phyloP scores from a whole-genome alignment of 2,329 filamentous ascomycete species.

The Colletotrichum navitas region DNA sequence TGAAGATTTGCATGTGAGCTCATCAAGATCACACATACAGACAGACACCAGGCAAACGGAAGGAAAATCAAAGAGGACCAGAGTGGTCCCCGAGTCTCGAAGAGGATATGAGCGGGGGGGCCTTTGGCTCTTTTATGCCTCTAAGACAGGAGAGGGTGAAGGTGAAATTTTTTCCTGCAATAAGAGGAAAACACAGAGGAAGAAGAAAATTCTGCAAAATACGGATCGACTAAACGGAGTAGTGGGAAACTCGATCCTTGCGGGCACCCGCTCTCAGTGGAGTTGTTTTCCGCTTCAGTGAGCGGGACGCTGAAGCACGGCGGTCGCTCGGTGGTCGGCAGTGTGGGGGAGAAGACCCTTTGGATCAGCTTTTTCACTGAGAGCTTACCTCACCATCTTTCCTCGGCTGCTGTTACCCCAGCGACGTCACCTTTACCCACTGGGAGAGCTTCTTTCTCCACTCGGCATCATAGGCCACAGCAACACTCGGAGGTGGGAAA shows the following conservation, averaged over 20 bases:
- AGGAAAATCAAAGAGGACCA: background rate
- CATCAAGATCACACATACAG: slow-evolving; percentile 39
- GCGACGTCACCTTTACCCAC: slow-evolving; percentile 43
- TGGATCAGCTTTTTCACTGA: background rate
- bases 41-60: slow-evolving; percentile 23
- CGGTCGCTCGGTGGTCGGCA: slow-evolving; percentile 24
- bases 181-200: background rate
- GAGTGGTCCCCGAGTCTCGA: background rate
- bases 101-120: background rate
- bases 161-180: slow-evolving; percentile 9
- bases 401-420: slow-evolving; percentile 41
- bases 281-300: slow-evolving; percentile 26
- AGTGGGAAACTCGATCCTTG: slow-evolving; percentile 38
- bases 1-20: slow-evolving; percentile 42
- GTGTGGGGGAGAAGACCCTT: slow-evolving; percentile 19
- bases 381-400: slow-evolving; percentile 31
- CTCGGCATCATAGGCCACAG: slow-evolving; percentile 33
- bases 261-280: slow-evolving; percentile 35
- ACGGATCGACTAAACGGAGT: slow-evolving; percentile 39
- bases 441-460: slow-evolving; percentile 35
- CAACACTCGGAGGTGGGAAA: slow-evolving; percentile 22
- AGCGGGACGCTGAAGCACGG: slow-evolving; percentile 24
- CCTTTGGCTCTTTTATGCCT: slow-evolving; percentile 30
- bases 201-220: slow-evolving; percentile 39
- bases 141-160: slow-evolving; percentile 13